Percentiles rank a stretch among this genome's conserved stretches.
phyloP scores from a whole-genome alignment of 2,329 filamentous ascomycete species.

The Calycina herbarum region DNA sequence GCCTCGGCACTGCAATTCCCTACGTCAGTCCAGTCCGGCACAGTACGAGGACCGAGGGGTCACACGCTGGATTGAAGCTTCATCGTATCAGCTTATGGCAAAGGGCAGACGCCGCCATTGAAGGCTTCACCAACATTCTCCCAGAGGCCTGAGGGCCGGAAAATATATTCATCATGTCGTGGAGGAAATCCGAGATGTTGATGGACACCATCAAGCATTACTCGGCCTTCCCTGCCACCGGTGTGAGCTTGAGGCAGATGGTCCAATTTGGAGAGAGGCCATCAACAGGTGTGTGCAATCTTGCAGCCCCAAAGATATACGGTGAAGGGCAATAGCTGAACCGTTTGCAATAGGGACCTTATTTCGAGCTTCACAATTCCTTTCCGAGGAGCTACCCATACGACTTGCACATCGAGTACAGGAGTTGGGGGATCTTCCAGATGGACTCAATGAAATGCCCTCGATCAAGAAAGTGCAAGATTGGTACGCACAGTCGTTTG shows the following conservation, averaged over 20 bases:
- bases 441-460: conserved; percentile 97
- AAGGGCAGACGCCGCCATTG: conserved; percentile 16
- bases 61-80: conserved; percentile 6
- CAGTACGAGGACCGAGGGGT: conserved; percentile 10
- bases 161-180: conserved; percentile 68
- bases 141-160: conserved; percentile 35
- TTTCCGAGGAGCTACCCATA: conserved; percentile 97
- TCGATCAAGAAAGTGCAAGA: conserved; percentile 93
- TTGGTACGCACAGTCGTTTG: conserved; percentile 99
- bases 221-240: conserved; percentile 93
- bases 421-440: conserved; percentile 86
- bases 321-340: not conserved
- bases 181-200: conserved; percentile 86
- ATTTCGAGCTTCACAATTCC: conserved; percentile 96
- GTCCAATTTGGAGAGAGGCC: conserved; percentile 96
- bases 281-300: conserved; percentile 67
- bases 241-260: conserved; percentile 96
- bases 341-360: conserved; percentile 67
- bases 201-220: conserved; percentile 98
- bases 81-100: conserved; percentile 23
- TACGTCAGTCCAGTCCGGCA: conserved; percentile 15
- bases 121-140: conserved; percentile 24
- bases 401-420: conserved; percentile 94
- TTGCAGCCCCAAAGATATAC: not conserved
- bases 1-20: conserved; percentile 18